Conservation (phyloP, 1,284 basidiomycete species). For the Ustilago esculenta region DNA sequence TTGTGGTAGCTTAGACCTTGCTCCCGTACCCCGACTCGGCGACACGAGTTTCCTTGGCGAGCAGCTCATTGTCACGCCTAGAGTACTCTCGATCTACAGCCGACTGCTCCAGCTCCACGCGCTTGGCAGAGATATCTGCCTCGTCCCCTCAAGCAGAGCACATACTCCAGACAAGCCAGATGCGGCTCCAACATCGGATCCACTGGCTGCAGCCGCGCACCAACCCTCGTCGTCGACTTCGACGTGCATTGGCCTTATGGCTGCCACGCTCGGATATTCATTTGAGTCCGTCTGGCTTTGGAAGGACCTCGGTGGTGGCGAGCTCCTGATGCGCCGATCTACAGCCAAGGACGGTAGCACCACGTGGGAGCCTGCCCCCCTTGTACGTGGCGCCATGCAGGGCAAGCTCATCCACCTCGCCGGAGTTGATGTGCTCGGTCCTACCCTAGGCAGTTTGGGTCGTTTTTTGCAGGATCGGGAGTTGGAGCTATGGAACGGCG, state of each 20-base stretch:
- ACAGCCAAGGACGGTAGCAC: slow-evolving; percentile 63
- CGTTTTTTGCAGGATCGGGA: slow-evolving; percentile 64
- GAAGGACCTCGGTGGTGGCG: slow-evolving; percentile 67
- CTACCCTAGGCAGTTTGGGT: slow-evolving; percentile 62
- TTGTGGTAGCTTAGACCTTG: slow-evolving; percentile 57
- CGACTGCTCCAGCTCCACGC: slow-evolving; percentile 66
- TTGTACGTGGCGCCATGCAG: slow-evolving; percentile 63
- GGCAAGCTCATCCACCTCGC: slow-evolving; percentile 67
- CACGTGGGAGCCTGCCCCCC: slow-evolving; percentile 63
- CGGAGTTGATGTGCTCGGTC: slow-evolving; percentile 67
- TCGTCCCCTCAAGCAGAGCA: slow-evolving; percentile 56
- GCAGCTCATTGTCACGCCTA: slow-evolving; percentile 60
- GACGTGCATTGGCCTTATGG: slow-evolving; percentile 65
- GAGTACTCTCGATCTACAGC: slow-evolving; percentile 63
- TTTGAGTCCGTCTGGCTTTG: slow-evolving; percentile 67
- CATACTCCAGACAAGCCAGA: slow-evolving; percentile 17
- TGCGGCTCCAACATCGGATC: slow-evolving; percentile 34
- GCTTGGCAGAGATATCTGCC: slow-evolving; percentile 61
- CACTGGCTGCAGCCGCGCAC: slow-evolving; percentile 29
- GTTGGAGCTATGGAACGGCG: slow-evolving; percentile 64
- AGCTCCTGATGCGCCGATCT: slow-evolving; percentile 65
- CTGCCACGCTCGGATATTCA: slow-evolving; percentile 65
- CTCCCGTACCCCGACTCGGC: slow-evolving; percentile 48
- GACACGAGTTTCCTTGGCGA: slow-evolving; percentile 21
- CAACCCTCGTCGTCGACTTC: slow-evolving; percentile 67